A percentile compares a stretch with the other conserved stretches of the same genome.
These are phyloP conservation scores for Flueggea neowawraea DNA, from an alignment of 441 rosid species.

Conservation along the genomic window DNA sequence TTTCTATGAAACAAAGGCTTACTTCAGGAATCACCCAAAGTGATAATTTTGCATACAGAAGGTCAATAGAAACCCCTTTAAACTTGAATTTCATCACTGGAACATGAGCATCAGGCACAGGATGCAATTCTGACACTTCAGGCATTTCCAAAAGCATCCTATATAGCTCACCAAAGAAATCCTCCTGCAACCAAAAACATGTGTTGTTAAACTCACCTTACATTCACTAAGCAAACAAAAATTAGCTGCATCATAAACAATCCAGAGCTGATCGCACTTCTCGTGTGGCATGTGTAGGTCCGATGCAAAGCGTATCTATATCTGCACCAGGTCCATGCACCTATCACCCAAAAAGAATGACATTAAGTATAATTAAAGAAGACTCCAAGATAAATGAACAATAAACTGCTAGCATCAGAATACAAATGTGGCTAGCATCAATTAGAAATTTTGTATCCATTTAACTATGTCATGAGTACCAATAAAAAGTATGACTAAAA, in stretches of 20 bases:
- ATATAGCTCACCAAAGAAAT: conserved; percentile 82
- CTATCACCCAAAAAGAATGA: conserved; percentile 29
- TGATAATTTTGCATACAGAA: conserved; percentile 87
- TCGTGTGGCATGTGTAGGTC: conserved; percentile 93
- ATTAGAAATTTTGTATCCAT: too few relatives aligned
- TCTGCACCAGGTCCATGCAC: conserved; percentile 99
- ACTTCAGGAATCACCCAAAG: conserved; percentile 98
- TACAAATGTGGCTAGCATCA: too few relatives aligned
- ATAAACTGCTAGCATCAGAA: too few relatives aligned
- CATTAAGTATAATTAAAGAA: too few relatives aligned
- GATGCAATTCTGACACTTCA: conserved; percentile 94
- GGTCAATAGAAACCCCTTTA: conserved; percentile 90
- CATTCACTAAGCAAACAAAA: conserved; percentile 13
- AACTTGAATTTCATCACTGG: conserved; percentile 90
- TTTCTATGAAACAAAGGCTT: conserved; percentile 30
- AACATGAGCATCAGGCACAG: conserved; percentile 99
- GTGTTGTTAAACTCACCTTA: conserved; percentile 16
- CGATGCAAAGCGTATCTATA: conserved; percentile 94
- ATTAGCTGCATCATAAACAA: conserved; percentile 17
- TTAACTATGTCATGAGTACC: too few relatives aligned
- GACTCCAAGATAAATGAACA: too few relatives aligned
- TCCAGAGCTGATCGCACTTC: conserved; percentile 60
- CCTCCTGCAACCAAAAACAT: conserved; percentile 58
- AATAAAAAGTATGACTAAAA: too few relatives aligned
- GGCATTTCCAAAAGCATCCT: conserved; percentile 88